Evolutionary conservation across 495 filamentous ascomycete genomes (phyloP), one percentile per base, ranked within the genome.

Genomic region (Podospora conica): DNA sequence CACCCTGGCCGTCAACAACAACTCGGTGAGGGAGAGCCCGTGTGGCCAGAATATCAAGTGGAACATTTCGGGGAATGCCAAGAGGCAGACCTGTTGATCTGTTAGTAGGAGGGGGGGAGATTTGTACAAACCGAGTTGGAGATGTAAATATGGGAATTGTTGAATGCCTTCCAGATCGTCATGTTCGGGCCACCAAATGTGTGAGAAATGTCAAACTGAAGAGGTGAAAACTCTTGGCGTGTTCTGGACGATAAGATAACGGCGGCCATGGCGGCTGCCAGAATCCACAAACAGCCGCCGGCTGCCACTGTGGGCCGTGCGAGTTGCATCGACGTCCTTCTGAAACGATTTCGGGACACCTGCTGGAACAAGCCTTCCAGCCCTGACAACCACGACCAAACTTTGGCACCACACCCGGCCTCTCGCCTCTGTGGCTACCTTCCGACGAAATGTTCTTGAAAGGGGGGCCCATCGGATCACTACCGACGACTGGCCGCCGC

Each of bases 11-110:
- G 79, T 81, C 11, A 70, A 80, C 62, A 64, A 71, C 53, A 80
- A 69, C 23, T 67, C 78, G 9, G 80, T 81, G n/a, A 63, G 74
- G 28, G 80, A 82, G 70, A 71, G 66, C 9, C 80, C 80, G 1
- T 82, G 80, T 28, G 80, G 71, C 3, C 72, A 77, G 0, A 82
- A 82, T 40, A 79, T 68, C 48, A 78, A 70, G 27, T 81, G 74
- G 74, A 74, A 59, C 5, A 62, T 82, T n/a, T 65, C 75, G 6
- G 79, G 79, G 9, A 78, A 72, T 59, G 76, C 70, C 3, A 63
- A 48, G 55, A 70, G 69, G 71, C 74, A 65, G 25, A 71, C 79
- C 24, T 81, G 79, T 60, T n/a, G n/a, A n/a, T n/a, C n/a, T n/a
- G n/a, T n/a, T n/a, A n/a, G n/a, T 79, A 74, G 31, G 27, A 31